Evolutionary conservation across 2,329 filamentous ascomycete genomes (phyloP).

Genomic region (Diaporthe citriasiana): DNA sequence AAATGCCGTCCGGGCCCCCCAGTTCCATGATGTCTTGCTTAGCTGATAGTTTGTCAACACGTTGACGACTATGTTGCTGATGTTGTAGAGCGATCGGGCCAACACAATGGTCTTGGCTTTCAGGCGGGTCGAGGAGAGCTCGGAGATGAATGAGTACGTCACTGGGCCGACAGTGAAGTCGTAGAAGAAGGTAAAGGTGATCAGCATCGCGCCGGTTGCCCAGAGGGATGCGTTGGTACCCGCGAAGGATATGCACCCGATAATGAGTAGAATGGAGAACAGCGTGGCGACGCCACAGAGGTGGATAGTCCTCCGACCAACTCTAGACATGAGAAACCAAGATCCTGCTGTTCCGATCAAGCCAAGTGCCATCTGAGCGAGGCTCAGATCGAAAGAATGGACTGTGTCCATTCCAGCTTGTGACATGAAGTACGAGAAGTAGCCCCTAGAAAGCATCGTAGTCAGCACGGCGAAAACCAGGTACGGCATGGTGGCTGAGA

Average conservation of each 20-base stretch:
- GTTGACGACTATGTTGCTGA: conserved; percentile 84
- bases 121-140: conserved; percentile 84
- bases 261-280: conserved; percentile 87
- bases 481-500: too few species aligned
- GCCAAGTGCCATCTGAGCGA: conserved; percentile 78
- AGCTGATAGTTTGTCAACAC: conserved; percentile 94
- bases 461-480: not conserved
- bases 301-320: conserved; percentile 83
- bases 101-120: conserved; percentile 94
- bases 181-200: conserved; percentile 85
- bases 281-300: conserved; percentile 80
- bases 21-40: conserved; percentile 88
- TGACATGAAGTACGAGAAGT: conserved; percentile 74
- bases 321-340: conserved; percentile 84
- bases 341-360: conserved; percentile 86
- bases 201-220: conserved; percentile 88
- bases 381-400: conserved; percentile 69
- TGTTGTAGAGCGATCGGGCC: conserved; percentile 83
- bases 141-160: conserved; percentile 88
- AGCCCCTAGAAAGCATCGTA: conserved; percentile 69
- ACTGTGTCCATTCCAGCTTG: conserved; percentile 69
- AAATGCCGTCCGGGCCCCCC: conserved; percentile 88
- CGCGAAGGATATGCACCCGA: conserved; percentile 77
- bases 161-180: conserved; percentile 91
- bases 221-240: conserved; percentile 74